Evolutionary conservation across 2,329 filamentous ascomycete genomes (phyloP).

Genomic region (Fusarium sp.): DNA sequence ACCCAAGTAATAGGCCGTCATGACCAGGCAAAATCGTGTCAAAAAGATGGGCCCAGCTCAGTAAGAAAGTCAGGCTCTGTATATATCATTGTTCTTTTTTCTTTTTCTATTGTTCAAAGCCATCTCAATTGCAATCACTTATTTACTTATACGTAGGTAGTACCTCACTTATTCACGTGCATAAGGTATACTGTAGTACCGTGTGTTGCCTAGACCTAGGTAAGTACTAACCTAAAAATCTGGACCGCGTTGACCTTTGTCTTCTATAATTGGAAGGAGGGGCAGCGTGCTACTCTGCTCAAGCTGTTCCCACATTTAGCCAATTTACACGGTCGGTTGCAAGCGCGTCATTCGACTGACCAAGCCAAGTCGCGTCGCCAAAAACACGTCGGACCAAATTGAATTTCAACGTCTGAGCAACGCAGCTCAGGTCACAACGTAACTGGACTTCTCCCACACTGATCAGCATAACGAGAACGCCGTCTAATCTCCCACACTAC

Average conservation of each 20-base stretch:
- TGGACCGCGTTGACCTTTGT: background rate
- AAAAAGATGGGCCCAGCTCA: no score
- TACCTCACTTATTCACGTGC: no score
- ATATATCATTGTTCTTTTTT: no score
- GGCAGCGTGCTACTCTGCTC: conserved; percentile 4
- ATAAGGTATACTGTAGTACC: no score
- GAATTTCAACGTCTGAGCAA: conserved; percentile 36
- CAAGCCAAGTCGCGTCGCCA: conserved; percentile 44
- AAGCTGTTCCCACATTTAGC: background rate
- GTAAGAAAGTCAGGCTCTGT: no score
- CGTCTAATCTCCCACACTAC: conserved; percentile 4
- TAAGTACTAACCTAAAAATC: no score
- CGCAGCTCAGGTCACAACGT: background rate
- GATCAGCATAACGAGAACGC: conserved; percentile 19
- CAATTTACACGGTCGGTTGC: conserved; percentile 32
- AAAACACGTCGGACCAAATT: conserved; percentile 47
- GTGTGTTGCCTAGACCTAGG: no score
- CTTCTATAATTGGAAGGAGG: conserved; percentile 33
- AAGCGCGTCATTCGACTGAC: conserved; percentile 41
- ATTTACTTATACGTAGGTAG: no score
- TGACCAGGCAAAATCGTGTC: no score
- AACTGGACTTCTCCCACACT: conserved; percentile 8
- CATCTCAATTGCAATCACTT: no score
- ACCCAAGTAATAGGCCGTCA: no score
- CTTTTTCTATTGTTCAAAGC: no score